Base-by-base conservation (phyloP, 495 filamentous ascomycete species). In the Copromyces sp. region DNA sequence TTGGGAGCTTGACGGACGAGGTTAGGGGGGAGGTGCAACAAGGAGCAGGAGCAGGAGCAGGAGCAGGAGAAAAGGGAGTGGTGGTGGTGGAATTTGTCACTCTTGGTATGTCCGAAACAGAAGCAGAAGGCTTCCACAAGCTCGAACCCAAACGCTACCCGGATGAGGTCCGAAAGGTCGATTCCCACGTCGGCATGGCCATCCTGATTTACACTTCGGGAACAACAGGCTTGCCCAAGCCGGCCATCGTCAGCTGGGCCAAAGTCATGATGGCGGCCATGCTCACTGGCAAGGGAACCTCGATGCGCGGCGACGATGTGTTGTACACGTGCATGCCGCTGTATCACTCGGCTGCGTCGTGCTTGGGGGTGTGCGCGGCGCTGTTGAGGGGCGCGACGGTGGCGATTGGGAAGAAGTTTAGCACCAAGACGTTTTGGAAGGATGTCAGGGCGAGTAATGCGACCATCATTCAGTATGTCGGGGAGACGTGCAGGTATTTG, bases 311-410 rank as follows among this genome's bases (percentile, higher is more conserved):
- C 4, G 76, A 77, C 0, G 94, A 97, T 76, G 84, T 91, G 20
- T 87, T 94, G 77, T 98, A 95, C 80, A 97, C 94, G 59, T 93
- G 89, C 74, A 98, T 98, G 94, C 95, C 95, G 0, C 87, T 99
- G 11, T 99, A 98, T 79, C 95, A 99, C 81, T 89, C 90, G 41
- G 92, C 94, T 0, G 95, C 93, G 17, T 80, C 88, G 3, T 74
- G 95, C 17, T 86, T 97, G 16, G 93, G 89, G 0, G 83, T 94
- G 68, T 77, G 85, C 42, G 80, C 86, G 20, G 84, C 83, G 17
- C 77, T 98, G 70, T 79, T 82, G 20, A 75, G 75, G 0, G 90
- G 91, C 39, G 83, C 83, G 14, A 90, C 94, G 8, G 77, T 94
- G n/a, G 84, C 90, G 68, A 77, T 99, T 9, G 92, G 93, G 29